phyloP scores from a whole-genome alignment of 495 filamentous ascomycete species.

The Xylaria castorea region DNA sequence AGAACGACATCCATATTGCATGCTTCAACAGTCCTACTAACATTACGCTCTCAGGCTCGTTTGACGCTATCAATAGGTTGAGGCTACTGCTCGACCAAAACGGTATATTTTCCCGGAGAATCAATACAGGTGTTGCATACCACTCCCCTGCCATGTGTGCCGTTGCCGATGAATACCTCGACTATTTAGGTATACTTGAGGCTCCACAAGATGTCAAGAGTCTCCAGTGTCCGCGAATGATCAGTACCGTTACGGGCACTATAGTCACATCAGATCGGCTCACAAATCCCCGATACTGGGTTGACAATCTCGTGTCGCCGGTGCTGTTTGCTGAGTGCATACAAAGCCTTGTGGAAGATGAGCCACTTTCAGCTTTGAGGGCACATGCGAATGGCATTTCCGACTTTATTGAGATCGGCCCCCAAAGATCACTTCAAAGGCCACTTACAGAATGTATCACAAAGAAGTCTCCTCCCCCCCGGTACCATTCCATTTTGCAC shows the following conservation, averaged over 20 bases:
- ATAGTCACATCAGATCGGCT: neutral
- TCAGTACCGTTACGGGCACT: neutral
- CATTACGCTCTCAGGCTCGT: neutral
- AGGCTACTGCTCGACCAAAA: neutral
- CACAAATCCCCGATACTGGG: neutral
- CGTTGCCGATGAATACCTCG: neutral
- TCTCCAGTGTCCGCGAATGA: neutral
- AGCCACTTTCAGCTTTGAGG: neutral
- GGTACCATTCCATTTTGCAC: neutral
- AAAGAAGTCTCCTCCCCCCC: neutral
- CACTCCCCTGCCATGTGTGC: neutral
- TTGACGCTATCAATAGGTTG: neutral
- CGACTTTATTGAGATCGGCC: neutral
- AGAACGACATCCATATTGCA: neutral
- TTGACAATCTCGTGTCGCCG: neutral
- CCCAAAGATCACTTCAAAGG: neutral
- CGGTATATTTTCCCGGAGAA: neutral
- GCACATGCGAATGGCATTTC: neutral
- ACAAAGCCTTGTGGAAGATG: neutral
- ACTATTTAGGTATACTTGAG: neutral
- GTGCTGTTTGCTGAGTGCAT: neutral
- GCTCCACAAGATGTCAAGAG: neutral
- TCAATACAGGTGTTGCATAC: neutral
- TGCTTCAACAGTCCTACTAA: neutral
- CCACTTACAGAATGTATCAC: neutral